phyloP scores from a whole-genome alignment of 257 asterid genomes.

The Petunia axillaris region DNA sequence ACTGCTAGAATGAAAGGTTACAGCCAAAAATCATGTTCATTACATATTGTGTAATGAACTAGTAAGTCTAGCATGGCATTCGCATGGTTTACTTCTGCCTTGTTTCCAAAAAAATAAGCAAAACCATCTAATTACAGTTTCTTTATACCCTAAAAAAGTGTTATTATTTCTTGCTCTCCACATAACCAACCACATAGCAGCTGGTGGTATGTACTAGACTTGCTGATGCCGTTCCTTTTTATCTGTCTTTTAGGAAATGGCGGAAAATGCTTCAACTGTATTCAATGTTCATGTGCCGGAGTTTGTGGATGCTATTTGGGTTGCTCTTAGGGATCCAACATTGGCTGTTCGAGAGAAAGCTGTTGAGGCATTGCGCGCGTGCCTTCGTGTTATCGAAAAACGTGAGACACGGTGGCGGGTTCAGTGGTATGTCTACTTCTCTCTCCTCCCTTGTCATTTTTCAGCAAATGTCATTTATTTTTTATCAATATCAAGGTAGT shows the following conservation, averaged over 20 bases:
- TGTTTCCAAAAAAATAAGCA: background rate
- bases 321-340: slow-evolving; percentile 91
- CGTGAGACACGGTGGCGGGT: slow-evolving; percentile 99
- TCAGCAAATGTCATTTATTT: slow-evolving; percentile 1
- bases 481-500: background rate
- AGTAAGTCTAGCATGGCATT: background rate
- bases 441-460: slow-evolving; percentile 7
- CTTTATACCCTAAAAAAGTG: background rate
- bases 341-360: slow-evolving; percentile 91
- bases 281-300: slow-evolving; percentile 96
- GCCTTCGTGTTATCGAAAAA: slow-evolving; percentile 93
- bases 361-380: slow-evolving; percentile 98
- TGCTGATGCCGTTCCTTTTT: slow-evolving; percentile 21
- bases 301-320: slow-evolving; percentile 99
- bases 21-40: background rate
- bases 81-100: background rate
- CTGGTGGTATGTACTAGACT: background rate
- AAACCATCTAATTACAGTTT: background rate
- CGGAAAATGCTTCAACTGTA: slow-evolving; percentile 98
- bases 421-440: slow-evolving; percentile 71
- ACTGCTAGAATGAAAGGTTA: background rate
- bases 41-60: background rate
- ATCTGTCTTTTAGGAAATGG: slow-evolving; percentile 79
- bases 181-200: background rate
- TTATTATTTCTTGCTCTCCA: background rate